A percentile compares a stretch with the other conserved stretches of the same genome.
Evolutionary conservation across 495 filamentous ascomycete genomes (phyloP).

Genomic region (Mycothermus thermophilus): DNA sequence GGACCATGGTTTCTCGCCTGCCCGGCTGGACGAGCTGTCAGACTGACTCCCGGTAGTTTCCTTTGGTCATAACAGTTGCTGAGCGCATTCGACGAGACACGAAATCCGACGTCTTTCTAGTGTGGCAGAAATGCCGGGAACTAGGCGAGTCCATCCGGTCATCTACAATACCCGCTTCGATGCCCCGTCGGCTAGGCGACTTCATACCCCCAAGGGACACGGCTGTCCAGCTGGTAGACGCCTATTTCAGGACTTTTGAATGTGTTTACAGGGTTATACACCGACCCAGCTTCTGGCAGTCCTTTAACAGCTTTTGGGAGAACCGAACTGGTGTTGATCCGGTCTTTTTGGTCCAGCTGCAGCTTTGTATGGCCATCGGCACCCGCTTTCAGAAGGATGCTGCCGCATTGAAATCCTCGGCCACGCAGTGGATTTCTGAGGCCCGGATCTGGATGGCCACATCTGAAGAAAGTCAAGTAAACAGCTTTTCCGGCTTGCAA

Average conservation of each 20-base stretch:
- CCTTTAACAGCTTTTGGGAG: conserved; percentile 35
- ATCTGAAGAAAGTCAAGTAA: conserved; percentile 38
- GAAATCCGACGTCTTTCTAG: conserved; percentile 19
- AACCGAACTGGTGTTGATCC: conserved; percentile 11
- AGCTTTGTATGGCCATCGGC: conserved; percentile 52
- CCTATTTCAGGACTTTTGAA: conserved; percentile 39
- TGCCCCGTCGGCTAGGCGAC: conserved; percentile 17
- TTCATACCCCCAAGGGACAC: conserved; percentile 24
- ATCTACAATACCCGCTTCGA: conserved; percentile 19
- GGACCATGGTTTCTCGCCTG: no score
- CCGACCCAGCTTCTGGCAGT: conserved; percentile 35
- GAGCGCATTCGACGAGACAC: conserved; percentile 25
- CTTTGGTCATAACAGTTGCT: conserved; percentile 27
- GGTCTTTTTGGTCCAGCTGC: conserved; percentile 43
- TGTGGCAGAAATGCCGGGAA: conserved; percentile 33
- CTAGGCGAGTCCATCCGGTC: conserved; percentile 34
- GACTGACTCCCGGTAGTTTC: conserved; percentile 25
- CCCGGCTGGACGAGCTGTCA: neutral
- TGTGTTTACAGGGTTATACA: conserved; percentile 41
- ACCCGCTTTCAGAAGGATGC: conserved; percentile 39
- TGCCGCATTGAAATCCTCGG: conserved; percentile 34
- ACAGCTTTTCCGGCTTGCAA: conserved; percentile 43
- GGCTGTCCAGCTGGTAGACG: conserved; percentile 35
- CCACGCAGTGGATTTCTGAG: conserved; percentile 48
- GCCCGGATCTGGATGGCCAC: conserved; percentile 48